These are phyloP conservation scores for Thalassia testudinum DNA, from an alignment of 116 monocot genomes.

Conservation along the genomic window DNA sequence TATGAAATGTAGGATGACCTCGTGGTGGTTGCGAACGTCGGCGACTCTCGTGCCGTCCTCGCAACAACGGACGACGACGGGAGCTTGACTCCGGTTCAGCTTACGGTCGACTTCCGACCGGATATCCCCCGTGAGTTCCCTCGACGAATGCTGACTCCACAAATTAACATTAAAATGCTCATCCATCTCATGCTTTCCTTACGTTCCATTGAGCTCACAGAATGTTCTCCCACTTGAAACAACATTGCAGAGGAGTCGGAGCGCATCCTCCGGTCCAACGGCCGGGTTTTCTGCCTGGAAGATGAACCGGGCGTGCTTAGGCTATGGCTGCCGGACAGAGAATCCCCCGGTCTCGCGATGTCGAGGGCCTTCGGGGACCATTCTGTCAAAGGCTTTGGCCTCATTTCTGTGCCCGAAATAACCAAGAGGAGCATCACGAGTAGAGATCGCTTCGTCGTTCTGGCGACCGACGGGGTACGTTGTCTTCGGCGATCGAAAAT, in stretches of 20 bases:
- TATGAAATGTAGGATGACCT: conserved; percentile 86
- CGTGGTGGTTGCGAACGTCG: conserved; percentile 66
- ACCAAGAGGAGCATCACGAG: conserved; percentile 35
- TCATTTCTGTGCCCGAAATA: conserved; percentile 84
- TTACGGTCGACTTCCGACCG: conserved; percentile 71
- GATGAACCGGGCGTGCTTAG: conserved; percentile 85
- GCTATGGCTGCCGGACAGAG: conserved; percentile 57
- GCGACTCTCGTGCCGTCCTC: conserved; percentile 86
- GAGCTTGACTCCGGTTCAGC: conserved; percentile 51
- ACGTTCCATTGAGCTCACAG: background rate
- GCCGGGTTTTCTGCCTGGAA: conserved; percentile 57
- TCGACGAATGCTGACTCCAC: no score
- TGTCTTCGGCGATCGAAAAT: background rate
- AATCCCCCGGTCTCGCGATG: conserved; percentile 79
- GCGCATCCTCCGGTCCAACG: conserved; percentile 60
- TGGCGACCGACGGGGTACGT: conserved; percentile 92
- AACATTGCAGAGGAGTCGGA: conserved; percentile 48
- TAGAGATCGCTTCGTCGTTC: conserved; percentile 59
- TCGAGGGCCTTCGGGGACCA: conserved; percentile 94
- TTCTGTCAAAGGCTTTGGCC: conserved; percentile 61
- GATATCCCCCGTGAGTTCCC: conserved; percentile 52
- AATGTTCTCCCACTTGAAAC: background rate
- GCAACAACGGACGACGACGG: conserved; percentile 46
- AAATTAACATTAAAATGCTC: no score
- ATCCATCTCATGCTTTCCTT: background rate